Evolutionary conservation across 768 basidiomycete genomes (phyloP).

Genomic region (Auriscalpium vulgare): DNA sequence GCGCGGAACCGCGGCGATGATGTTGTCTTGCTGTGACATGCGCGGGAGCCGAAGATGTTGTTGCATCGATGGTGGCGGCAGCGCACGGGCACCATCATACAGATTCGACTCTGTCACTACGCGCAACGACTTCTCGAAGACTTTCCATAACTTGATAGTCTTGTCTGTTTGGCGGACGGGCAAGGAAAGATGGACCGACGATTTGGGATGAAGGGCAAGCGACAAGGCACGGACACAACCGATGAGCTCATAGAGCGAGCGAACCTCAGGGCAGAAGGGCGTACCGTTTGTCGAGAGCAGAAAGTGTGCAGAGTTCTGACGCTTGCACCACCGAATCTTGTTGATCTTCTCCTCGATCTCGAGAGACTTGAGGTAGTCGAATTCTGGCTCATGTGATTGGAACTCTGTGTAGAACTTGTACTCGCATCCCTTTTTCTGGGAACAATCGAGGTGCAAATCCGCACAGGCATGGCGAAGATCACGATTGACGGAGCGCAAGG

Average conservation of each 20-base stretch:
- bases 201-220: neutral
- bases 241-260: slow-evolving; percentile 1
- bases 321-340: slow-evolving; percentile 99
- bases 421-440: slow-evolving; percentile 98
- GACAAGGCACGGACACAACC: slow-evolving; percentile 5
- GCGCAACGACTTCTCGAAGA: slow-evolving; percentile 96
- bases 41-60: slow-evolving; percentile 79
- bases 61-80: slow-evolving; percentile 50
- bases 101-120: slow-evolving; percentile 98
- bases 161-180: slow-evolving; percentile 60
- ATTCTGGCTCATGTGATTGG: slow-evolving; percentile 99
- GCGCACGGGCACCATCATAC: slow-evolving; percentile 64
- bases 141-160: slow-evolving; percentile 99
- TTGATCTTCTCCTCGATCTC: slow-evolving; percentile 99
- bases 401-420: slow-evolving; percentile 99
- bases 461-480: too few species aligned
- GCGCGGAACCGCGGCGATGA: slow-evolving; percentile 95
- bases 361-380: slow-evolving; percentile 98
- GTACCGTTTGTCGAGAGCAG: slow-evolving; percentile 93
- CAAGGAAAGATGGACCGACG: neutral
- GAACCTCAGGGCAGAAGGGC: slow-evolving; percentile 16
- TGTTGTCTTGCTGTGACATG: slow-evolving; percentile 92
- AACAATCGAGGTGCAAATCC: neutral
- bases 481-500: neutral
- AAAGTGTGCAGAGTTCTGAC: slow-evolving; percentile 97